Base-by-base conservation (phyloP, 1,139 yeast species). In the Yamadazyma taylorii region DNA sequence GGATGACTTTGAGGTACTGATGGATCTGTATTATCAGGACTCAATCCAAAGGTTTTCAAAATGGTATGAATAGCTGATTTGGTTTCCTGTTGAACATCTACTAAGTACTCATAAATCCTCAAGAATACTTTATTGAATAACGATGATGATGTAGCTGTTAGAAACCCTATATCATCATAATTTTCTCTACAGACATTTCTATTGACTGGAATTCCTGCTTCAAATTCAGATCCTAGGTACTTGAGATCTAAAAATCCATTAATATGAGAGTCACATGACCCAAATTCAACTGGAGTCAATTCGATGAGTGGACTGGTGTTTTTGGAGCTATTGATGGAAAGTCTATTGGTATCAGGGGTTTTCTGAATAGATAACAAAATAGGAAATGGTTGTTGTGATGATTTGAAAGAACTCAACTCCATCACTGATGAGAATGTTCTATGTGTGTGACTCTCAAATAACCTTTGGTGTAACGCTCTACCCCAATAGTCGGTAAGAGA, bases 401-500 rank as follows among this genome's bases (percentile, higher is more conserved):
- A 38, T 29, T 37, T 35, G 36, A 61, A 59, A 7, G 62, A 50
- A 3, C 42, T 26, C n/a, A 55, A 32, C 10, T 39, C 31, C 16
- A 55, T 47, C 2, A 50, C 46, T n/a, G 58, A 50, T 0, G 66
- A 48, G 4, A 61, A 42, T 3, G 61, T 58, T 2, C 43, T 46
- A 0, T 75, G 73, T 3, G 11, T 60, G 9, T 53, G 39, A 9
- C 61, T 55, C 2, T 70, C 63, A 38, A 75, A 78, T 23, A 78
- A 61, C 25, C 62, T 62, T 43, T 70, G 62, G 2, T 80, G 65
- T 24, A 83, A 56, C 1, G 85, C 83, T 43, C 81, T 63, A 0
- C 86, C 87, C 81, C 83, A 80, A 40, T 81, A 74, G 52, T 83
- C 89, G 2, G 85, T 78, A 26, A 82, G 64, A 0, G 86, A 76